These are phyloP conservation scores for Colletotrichum sp. DNA, from an alignment of 2,329 filamentous ascomycete genomes.

Conservation along the genomic window DNA sequence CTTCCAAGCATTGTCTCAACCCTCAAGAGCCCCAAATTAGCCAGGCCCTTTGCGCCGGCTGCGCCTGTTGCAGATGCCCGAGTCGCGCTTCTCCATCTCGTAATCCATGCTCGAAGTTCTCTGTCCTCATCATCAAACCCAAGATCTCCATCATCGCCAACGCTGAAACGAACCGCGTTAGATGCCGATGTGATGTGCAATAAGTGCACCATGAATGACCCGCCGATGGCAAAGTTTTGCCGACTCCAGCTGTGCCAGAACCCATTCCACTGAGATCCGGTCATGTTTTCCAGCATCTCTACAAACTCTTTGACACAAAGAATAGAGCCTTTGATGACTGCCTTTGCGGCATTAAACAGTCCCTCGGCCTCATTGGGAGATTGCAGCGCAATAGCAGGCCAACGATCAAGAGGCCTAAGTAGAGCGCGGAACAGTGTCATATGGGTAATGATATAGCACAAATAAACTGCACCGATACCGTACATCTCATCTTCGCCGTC, in stretches of 20 bases:
- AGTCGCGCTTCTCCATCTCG: neutral
- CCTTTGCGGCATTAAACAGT: neutral
- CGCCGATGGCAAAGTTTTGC: neutral
- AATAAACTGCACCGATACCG: neutral
- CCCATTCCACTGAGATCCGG: neutral
- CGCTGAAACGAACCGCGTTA: neutral
- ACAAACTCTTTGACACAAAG: neutral
- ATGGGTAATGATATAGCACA: neutral
- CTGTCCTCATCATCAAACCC: neutral
- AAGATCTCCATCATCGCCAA: neutral
- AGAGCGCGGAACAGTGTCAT: neutral
- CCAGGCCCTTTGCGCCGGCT: neutral
- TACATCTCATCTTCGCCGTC: neutral
- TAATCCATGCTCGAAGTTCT: neutral
- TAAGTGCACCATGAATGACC: neutral
- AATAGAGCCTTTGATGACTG: neutral
- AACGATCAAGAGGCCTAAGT: neutral
- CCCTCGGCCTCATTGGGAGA: neutral
- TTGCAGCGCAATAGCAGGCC: neutral
- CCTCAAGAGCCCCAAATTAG: neutral
- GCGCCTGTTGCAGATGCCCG: neutral
- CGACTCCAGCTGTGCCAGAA: neutral
- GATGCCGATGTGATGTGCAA: neutral
- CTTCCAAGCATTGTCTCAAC: neutral
- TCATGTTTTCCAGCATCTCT: neutral